Percentiles rank a stretch among this genome's conserved stretches.
Evolutionary conservation across 1,139 yeast species (phyloP).

Genomic region (Nakaseomyces kungkrabaensis): DNA sequence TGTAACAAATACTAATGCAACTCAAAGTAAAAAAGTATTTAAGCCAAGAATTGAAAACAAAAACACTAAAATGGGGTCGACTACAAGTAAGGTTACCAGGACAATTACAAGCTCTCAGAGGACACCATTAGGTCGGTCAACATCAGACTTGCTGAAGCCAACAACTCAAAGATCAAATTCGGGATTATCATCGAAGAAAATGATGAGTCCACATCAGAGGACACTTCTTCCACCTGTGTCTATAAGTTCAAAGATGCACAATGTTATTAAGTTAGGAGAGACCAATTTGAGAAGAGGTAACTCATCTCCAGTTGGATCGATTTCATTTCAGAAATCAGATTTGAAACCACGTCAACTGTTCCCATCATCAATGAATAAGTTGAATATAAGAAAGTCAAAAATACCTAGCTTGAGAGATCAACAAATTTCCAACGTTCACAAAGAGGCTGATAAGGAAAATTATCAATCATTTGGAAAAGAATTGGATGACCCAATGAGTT

Average conservation of each 20-base stretch:
- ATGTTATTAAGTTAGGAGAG: background rate
- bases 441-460: background rate
- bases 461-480: background rate
- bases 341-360: constrained; percentile 10
- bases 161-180: background rate
- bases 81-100: background rate
- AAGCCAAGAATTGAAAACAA: constrained; percentile 5
- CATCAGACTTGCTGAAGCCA: background rate
- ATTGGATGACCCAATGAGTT: background rate
- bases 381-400: constrained; percentile 8
- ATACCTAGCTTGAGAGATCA: background rate
- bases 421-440: background rate
- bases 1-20: background rate
- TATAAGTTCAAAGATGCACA: background rate
- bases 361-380: constrained; percentile 16
- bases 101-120: background rate
- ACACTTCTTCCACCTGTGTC: background rate
- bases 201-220: background rate
- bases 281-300: background rate
- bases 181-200: background rate
- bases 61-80: background rate
- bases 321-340: background rate
- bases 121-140: constrained; percentile 1
- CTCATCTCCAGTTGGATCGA: background rate
- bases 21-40: constrained; percentile 2